Evolutionary conservation across 1,139 yeast genomes (phyloP), one percentile per base, ranked within the genome.

Genomic region (Nematodospora anomalae): DNA sequence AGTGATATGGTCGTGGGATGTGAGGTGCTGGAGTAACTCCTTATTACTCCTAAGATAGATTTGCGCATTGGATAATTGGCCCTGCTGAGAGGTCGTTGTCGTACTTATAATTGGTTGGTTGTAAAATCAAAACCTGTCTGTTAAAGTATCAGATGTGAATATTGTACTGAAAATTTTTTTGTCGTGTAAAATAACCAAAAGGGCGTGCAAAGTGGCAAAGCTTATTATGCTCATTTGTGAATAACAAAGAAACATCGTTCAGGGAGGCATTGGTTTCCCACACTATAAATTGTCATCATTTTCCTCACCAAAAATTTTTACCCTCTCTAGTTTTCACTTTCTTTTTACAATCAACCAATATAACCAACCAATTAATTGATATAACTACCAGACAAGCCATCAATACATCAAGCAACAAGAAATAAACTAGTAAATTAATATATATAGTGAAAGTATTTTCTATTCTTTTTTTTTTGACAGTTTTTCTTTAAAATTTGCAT

Each of bases 1-100:
- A 62, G 57, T 6, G 61, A 52, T 26, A 62, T 52, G 4, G 32
- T 8, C 16, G 43, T 10, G 13, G 34, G 14, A 6, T 29, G 23
- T 16, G 36, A 10, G n/a, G n/a, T n/a, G 21, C 7, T 26, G 12
- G 35, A 32, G 25, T 32, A 32, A 14, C 4, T 22, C 25, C 22
- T 32, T 22, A 32, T 15, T n/a, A 16, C 31, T 27, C 30, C 27
- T 14, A 26, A 14, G 7, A 27, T 27, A 9, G 27, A 21, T 8
- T 26, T 16, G 12, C 30, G 26, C 35, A 32, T 32, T 15, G 21
- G 7, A n/a, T n/a, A n/a, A n/a, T n/a, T n/a, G n/a, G n/a, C n/a
- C n/a, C n/a, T n/a, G n/a, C n/a, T n/a, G n/a, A n/a, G n/a, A n/a
- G n/a, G n/a, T n/a, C n/a, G n/a, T n/a, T n/a, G n/a, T n/a, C n/a